Evolutionary conservation across 2,329 filamentous ascomycete species (phyloP).

Genomic region (Nemania diffusa): DNA sequence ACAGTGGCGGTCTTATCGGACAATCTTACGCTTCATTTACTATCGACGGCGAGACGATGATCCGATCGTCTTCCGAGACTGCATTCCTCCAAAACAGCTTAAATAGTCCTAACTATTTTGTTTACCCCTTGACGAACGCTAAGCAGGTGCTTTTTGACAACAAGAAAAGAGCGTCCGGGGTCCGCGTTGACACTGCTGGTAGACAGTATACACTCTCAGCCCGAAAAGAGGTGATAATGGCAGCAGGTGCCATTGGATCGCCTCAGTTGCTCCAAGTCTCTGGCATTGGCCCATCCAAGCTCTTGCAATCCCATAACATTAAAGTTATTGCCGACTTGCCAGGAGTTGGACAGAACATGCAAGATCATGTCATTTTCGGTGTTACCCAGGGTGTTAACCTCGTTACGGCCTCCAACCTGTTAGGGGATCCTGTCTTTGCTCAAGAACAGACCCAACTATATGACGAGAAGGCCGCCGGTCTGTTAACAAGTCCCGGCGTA

Average conservation of each 20-base stretch:
- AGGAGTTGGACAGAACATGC: background rate
- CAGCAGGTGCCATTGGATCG: slow-evolving; percentile 7
- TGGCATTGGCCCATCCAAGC: background rate
- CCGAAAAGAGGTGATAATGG: slow-evolving; percentile 34
- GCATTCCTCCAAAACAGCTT: background rate
- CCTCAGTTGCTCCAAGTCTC: slow-evolving; percentile 7
- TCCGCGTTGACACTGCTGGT: background rate
- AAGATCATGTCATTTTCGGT: slow-evolving; percentile 3
- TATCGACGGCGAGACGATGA: background rate
- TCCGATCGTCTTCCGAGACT: background rate
- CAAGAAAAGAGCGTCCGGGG: background rate
- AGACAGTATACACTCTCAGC: slow-evolving; percentile 3
- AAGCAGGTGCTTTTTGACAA: slow-evolving; percentile 5
- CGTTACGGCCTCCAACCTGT: background rate
- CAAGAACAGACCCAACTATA: background rate
- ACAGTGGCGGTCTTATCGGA: background rate
- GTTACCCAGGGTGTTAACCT: background rate
- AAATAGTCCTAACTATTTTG: background rate
- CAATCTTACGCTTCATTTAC: background rate
- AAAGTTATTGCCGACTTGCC: background rate
- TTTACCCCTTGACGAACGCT: background rate
- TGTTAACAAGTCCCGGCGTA: background rate
- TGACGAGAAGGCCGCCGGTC: background rate
- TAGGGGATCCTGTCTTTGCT: background rate
- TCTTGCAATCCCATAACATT: background rate